A percentile compares a stretch with the other conserved stretches of the same genome.
These are phyloP conservation scores for Diplodia sapinea DNA, from an alignment of 2,329 filamentous ascomycete species.

Conservation along the genomic window DNA sequence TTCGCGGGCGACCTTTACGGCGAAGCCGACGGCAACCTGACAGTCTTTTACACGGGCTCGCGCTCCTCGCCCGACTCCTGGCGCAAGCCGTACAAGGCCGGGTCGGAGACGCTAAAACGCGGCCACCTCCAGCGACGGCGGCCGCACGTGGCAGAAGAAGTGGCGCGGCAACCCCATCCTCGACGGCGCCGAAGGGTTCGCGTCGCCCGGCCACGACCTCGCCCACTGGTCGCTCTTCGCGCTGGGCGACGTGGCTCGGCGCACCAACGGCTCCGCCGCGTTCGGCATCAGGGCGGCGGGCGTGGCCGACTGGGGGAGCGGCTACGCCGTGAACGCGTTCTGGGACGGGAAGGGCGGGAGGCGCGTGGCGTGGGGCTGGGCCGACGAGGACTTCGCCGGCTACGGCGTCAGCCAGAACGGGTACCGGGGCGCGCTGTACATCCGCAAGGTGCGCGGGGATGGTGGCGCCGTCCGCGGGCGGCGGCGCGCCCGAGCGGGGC, in stretches of 20 bases:
- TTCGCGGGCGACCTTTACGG: constrained; percentile 57
- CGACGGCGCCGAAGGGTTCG: constrained; percentile 34
- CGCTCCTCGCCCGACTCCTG: constrained; percentile 54
- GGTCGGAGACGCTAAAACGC: constrained; percentile 55
- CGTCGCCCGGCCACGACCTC: constrained; percentile 37
- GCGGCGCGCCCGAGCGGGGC: constrained; percentile 41
- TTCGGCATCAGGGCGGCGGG: constrained; percentile 54
- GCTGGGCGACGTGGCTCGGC: constrained; percentile 47
- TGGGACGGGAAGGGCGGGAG: constrained; percentile 57
- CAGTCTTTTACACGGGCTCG: constrained; percentile 57
- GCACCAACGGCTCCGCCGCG: constrained; percentile 52
- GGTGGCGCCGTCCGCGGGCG: constrained; percentile 44
- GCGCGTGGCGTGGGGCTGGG: constrained; percentile 56
- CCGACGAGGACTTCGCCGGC: constrained; percentile 52
- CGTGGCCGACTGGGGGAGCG: constrained; percentile 52
- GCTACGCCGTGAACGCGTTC: constrained; percentile 56
- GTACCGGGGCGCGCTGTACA: constrained; percentile 54
- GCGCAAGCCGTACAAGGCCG: constrained; percentile 51
- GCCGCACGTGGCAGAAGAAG: constrained; percentile 55
- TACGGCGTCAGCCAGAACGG: constrained; percentile 52
- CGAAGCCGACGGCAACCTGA: constrained; percentile 53
- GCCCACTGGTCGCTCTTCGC: constrained; percentile 55
- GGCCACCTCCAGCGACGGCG: constrained; percentile 54
- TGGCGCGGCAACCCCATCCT: constrained; percentile 56
- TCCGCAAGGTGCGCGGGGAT: constrained; percentile 51